Base-by-base conservation (phyloP, 78 protist genomes). In the Mastigamoeba balamuthi region DNA sequence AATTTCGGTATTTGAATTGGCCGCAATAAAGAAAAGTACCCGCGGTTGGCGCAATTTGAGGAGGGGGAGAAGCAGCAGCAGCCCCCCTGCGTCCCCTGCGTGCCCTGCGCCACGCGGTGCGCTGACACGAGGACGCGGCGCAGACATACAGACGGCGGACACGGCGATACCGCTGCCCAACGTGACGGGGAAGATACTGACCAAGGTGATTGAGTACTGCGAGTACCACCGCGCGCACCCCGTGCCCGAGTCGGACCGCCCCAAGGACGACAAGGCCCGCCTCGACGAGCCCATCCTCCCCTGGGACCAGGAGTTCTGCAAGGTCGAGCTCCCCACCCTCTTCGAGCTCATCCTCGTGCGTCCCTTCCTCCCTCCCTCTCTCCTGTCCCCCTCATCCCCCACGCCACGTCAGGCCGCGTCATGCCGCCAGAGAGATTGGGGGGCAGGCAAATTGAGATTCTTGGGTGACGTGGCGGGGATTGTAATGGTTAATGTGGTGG, bases 161-260 rank as follows among this genome's bases (percentile, higher is more conserved):
- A 35, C 84, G 43, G 70, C 84, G 39, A 88, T 92, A 40, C 95
- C 95, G 42, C 67, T 92, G 40, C 93, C 95, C 70, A 92, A 92
- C 76, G 95, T 92, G 9, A 86, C 82, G 0, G 69, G 82, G 0
- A 27, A 64, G 28, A 88, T 92, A 37, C 82, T 92, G 35, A 73
- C 72, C 35, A 90, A 85, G 77, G 94, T 90, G 28, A 78, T 90
- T 33, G 85, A 85, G 9, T 90, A 83, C 68, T 90, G 94, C 89
- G 63, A 41, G 74, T 77, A 83, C 65, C 91, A 85, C 79, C 74
- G 76, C 69, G 85, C 76, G 38, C 83, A 66, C 71, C 88, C 84
- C 69, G 39, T 80, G 38, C 82, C 78, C 72, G 87, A 75, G 53
- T 76, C 42, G 25, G 94, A 90, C 67, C 83, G 77, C 0, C 53